Percentiles rank a stretch among this genome's conserved stretches.
Conservation (phyloP, 257 asterid species). For the Gynochthodes officinalis region DNA sequence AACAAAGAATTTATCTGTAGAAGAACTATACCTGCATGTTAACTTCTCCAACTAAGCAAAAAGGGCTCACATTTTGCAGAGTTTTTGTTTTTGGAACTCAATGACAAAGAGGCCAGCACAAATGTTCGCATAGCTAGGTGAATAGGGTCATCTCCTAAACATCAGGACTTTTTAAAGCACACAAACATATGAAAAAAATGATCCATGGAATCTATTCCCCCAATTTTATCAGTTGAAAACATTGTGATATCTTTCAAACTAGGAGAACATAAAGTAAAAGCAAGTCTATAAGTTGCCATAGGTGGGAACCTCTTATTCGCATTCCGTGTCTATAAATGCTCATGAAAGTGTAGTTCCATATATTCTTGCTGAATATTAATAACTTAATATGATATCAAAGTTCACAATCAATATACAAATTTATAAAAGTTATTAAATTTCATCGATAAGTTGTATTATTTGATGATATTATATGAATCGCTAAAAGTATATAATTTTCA, state of each 20-base stretch:
- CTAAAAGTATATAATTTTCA: too few species aligned
- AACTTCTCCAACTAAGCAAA: conserved; percentile 1
- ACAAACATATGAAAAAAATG: not conserved
- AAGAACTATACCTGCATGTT: not conserved
- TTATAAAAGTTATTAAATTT: too few species aligned
- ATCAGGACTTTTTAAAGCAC: not conserved
- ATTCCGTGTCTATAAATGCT: not conserved
- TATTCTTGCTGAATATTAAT: too few species aligned
- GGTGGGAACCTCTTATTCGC: not conserved
- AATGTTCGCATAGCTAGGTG: not conserved
- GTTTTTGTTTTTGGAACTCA: not conserved
- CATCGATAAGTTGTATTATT: too few species aligned
- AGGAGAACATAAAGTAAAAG: not conserved
- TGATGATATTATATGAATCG: too few species aligned
- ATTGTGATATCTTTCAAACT: not conserved
- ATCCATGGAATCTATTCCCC: not conserved
- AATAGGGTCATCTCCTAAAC: not conserved
- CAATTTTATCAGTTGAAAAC: not conserved
- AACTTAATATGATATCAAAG: too few species aligned
- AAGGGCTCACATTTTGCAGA: not conserved
- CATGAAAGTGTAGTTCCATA: too few species aligned
- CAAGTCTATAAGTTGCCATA: not conserved
- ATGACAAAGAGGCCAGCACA: not conserved
- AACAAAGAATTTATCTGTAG: not conserved
- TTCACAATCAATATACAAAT: too few species aligned